A percentile compares a stretch with the other conserved stretches of the same genome.
These are phyloP conservation scores for Brassica balearica DNA, from an alignment of 441 rosid genomes.

Conservation along the genomic window DNA sequence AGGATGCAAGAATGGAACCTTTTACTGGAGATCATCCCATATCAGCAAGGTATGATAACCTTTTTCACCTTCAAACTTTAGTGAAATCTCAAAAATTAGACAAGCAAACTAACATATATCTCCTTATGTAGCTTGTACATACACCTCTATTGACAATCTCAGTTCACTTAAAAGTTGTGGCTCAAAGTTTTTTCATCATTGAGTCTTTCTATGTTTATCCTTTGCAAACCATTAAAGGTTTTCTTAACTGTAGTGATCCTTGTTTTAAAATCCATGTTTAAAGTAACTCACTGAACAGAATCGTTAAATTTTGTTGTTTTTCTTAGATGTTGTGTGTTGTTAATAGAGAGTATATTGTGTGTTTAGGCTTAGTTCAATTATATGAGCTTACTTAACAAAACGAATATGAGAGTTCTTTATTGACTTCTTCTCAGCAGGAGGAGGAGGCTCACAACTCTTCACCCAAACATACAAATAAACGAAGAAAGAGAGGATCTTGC, in stretches of 20 bases:
- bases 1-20: conserved; percentile 5
- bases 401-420: conserved; percentile 1
- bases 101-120: conserved; percentile 1
- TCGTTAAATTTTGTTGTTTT: neutral
- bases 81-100: conserved; percentile 2
- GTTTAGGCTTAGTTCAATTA: conserved; percentile 5
- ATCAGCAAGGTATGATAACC: conserved; percentile 31
- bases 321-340: conserved; percentile 12
- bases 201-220: neutral
- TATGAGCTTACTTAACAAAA: conserved; percentile 12
- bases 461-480: conserved; percentile 20
- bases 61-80: conserved; percentile 7
- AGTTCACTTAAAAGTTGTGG: neutral
- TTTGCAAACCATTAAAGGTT: neutral
- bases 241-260: neutral
- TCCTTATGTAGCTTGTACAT: neutral
- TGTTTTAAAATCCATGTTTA: neutral
- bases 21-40: conserved; percentile 22
- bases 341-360: neutral
- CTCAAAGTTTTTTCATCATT: neutral
- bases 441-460: conserved; percentile 33
- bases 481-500: conserved; percentile 21
- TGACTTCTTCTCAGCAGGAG: conserved; percentile 9
- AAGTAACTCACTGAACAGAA: conserved; percentile 4
- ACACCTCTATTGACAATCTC: neutral